phyloP scores from a whole-genome alignment of 139 green algal species.

The Desmodesmus armatus region DNA sequence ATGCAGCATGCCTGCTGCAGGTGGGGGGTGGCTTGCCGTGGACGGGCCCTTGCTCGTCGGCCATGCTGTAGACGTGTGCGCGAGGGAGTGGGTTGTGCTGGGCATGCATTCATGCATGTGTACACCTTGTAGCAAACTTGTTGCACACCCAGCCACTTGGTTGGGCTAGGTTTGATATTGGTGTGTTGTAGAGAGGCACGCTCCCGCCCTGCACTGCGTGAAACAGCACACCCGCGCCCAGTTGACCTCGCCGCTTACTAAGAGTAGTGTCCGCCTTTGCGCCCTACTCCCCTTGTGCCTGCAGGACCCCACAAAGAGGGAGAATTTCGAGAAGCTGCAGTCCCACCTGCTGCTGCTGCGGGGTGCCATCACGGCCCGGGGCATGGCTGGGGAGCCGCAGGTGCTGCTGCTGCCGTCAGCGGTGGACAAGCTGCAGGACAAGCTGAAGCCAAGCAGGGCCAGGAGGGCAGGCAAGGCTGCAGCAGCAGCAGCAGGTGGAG shows the following conservation, averaged over 20 bases:
- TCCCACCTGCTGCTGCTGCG: conserved; percentile 28
- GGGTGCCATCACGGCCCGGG: neutral
- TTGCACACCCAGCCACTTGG: neutral
- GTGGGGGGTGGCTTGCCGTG: neutral
- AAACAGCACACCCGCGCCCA: too few relatives aligned
- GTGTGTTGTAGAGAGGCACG: neutral
- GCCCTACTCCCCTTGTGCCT: neutral
- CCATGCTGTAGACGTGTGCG: neutral
- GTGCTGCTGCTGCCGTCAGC: neutral
- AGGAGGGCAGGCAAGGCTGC: too few relatives aligned
- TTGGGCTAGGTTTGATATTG: neutral
- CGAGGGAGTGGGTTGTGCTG: neutral
- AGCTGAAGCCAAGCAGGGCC: neutral
- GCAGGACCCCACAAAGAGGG: neutral
- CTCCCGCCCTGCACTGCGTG: neutral
- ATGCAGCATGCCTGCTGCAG: neutral
- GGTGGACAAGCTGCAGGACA: neutral
- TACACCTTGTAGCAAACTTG: neutral
- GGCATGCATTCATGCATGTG: neutral
- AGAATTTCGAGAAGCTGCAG: conserved; percentile 24
- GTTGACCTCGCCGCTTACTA: too few relatives aligned
- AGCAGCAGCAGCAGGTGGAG: neutral
- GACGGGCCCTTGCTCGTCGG: neutral
- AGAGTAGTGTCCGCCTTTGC: neutral
- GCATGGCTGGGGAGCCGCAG: neutral